phyloP scores from a whole-genome alignment of 495 filamentous ascomycete genomes.

The Durotheca rogersii region DNA sequence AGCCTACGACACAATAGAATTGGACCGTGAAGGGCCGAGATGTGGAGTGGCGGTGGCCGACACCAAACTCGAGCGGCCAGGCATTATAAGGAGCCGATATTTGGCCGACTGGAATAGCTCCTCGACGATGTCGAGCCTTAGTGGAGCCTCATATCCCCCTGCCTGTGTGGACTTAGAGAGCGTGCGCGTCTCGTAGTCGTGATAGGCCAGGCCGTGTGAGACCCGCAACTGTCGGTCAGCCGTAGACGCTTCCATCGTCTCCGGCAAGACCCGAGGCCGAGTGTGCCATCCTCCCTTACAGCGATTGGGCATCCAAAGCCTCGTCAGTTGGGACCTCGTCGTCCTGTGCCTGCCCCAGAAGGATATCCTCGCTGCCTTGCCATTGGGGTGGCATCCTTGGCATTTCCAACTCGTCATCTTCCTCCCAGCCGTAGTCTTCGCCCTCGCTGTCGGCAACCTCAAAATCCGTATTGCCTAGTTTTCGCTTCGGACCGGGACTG shows the following conservation, averaged over 20 bases:
- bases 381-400: conserved; percentile 51
- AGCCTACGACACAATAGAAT: conserved; percentile 23
- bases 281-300: conserved; percentile 6
- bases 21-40: conserved; percentile 30
- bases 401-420: conserved; percentile 48
- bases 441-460: conserved; percentile 54
- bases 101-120: conserved; percentile 28
- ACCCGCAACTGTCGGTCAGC: conserved; percentile 17
- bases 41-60: conserved; percentile 30
- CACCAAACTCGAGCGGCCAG: conserved; percentile 25
- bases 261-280: conserved; percentile 23
- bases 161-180: conserved; percentile 9
- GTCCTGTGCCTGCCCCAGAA: conserved; percentile 41
- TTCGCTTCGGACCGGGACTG: conserved; percentile 44
- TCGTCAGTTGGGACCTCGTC: conserved; percentile 31
- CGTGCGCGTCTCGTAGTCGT: conserved; percentile 13
- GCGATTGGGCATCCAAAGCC: conserved; percentile 17
- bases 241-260: conserved; percentile 9
- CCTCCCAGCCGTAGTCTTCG: conserved; percentile 54
- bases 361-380: conserved; percentile 54
- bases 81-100: conserved; percentile 27
- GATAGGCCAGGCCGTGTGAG: conserved; percentile 13
- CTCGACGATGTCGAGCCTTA: conserved; percentile 21
- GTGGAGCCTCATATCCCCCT: conserved; percentile 14
- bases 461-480: conserved; percentile 43